Percentiles rank a stretch among this genome's conserved stretches.
phyloP scores from a whole-genome alignment of 257 asterid species.

The Pogostemon cablin region DNA sequence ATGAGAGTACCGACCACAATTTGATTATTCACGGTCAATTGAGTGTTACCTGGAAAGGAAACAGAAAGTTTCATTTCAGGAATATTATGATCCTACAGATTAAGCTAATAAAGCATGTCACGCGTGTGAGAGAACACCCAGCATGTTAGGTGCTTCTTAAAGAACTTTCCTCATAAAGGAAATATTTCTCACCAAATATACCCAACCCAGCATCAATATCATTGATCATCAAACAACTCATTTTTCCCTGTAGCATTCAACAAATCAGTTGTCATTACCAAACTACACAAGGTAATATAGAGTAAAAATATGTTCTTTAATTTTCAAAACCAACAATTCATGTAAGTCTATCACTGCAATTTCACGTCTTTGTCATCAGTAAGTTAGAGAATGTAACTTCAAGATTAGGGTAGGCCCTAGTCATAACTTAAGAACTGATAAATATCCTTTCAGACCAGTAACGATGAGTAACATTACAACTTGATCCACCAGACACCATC shows the following conservation, averaged over 20 bases:
- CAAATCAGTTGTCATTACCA: constrained; percentile 20
- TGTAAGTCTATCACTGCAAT: neutral
- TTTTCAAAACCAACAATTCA: constrained; percentile 19
- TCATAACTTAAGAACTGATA: constrained; percentile 3
- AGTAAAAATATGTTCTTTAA: neutral
- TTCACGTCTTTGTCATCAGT: constrained; percentile 16
- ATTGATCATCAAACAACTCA: constrained; percentile 96
- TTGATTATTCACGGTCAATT: constrained; percentile 94
- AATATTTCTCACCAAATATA: constrained; percentile 74
- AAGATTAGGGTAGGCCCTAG: neutral
- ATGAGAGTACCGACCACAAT: constrained; percentile 91
- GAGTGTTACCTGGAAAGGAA: constrained; percentile 67
- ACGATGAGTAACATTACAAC: neutral
- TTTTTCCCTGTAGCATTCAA: constrained; percentile 70
- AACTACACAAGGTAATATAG: constrained; percentile 16
- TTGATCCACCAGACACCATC: neutral
- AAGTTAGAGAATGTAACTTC: neutral
- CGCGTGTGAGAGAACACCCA: neutral
- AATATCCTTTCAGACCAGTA: neutral
- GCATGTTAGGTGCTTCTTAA: neutral
- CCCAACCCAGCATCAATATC: constrained; percentile 98
- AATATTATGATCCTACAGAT: constrained; percentile 25
- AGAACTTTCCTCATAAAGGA: constrained; percentile 19
- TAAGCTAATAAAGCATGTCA: constrained; percentile 20
- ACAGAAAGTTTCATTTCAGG: constrained; percentile 30